Evolutionary conservation across 108 stramenopile species (phyloP).

Genomic region (Seminavis robusta): DNA sequence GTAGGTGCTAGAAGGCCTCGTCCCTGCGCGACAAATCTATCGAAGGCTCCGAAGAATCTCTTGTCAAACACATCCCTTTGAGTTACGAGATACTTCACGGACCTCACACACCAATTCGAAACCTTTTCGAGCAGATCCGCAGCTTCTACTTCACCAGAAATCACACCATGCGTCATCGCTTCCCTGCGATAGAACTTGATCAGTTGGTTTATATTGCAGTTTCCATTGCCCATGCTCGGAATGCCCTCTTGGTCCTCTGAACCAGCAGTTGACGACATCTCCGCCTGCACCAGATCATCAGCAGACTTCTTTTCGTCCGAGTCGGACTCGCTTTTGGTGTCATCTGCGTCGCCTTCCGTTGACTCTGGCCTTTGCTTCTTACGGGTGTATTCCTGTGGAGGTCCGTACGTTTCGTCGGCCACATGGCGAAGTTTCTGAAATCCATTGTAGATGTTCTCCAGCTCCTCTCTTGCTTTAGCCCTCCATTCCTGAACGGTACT

Average conservation of each 20-base stretch:
- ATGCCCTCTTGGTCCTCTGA: neutral
- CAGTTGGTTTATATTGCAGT: conserved; percentile 24
- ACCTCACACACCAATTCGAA: conserved; percentile 44
- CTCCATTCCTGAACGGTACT: conserved; percentile 43
- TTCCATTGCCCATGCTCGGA: neutral
- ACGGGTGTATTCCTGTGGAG: conserved; percentile 16
- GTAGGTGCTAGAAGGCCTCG: conserved; percentile 30
- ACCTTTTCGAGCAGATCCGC: conserved; percentile 42
- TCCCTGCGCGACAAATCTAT: conserved; percentile 59
- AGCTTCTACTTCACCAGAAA: conserved; percentile 46
- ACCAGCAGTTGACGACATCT: neutral
- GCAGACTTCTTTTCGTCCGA: conserved; percentile 13
- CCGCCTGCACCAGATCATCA: neutral
- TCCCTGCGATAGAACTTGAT: conserved; percentile 38
- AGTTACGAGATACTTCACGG: conserved; percentile 39
- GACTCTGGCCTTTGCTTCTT: conserved; percentile 1
- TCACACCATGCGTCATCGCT: conserved; percentile 31
- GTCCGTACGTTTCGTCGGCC: conserved; percentile 24
- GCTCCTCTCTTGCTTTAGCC: conserved; percentile 26
- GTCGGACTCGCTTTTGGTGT: conserved; percentile 5
- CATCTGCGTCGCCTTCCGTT: neutral
- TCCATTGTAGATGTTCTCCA: conserved; percentile 46
- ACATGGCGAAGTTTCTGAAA: conserved; percentile 39
- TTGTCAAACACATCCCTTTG: conserved; percentile 50
- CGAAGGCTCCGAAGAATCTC: conserved; percentile 56